A percentile compares a stretch with the other conserved stretches of the same genome.
phyloP scores from a whole-genome alignment of 2,329 filamentous ascomycete genomes.

The Escovopsis sp. region DNA sequence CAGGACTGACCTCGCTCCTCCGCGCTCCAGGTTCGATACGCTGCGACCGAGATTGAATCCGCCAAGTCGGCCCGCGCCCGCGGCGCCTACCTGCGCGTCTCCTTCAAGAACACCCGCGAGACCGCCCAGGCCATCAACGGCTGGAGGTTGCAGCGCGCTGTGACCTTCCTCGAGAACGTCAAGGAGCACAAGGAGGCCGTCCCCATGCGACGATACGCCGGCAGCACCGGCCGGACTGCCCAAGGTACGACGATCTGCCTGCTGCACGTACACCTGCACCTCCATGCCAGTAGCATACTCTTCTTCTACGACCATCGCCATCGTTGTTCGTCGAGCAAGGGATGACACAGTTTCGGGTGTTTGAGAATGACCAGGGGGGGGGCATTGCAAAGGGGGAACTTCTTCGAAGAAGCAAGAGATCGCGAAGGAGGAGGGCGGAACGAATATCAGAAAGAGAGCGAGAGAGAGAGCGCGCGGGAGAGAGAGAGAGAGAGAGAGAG shows the following conservation, averaged over 20 bases:
- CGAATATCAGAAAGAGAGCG: neutral
- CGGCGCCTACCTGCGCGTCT: slow-evolving; percentile 97
- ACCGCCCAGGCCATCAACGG: slow-evolving; percentile 98
- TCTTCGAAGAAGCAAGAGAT: no score
- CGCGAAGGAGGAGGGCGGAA: no score
- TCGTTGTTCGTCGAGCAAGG: no score
- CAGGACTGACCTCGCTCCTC: slow-evolving; percentile 12
- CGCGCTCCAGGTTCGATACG: slow-evolving; percentile 71
- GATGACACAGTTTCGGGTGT: no score
- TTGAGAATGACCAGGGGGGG: no score
- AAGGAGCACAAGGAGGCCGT: slow-evolving; percentile 94
- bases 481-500: neutral
- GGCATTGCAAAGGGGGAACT: no score
- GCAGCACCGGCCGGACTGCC: slow-evolving; percentile 85
- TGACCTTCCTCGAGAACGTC: slow-evolving; percentile 97
- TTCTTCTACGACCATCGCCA: no score
- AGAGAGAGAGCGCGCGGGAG: neutral
- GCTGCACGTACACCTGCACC: neutral
- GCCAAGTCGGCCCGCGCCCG: slow-evolving; percentile 94
- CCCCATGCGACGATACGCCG: slow-evolving; percentile 94
- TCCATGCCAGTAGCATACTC: no score
- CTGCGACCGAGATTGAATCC: slow-evolving; percentile 71
- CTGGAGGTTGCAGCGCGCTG: slow-evolving; percentile 91
- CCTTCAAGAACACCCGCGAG: slow-evolving; percentile 99
- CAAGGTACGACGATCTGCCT: slow-evolving; percentile 61